phyloP scores from a whole-genome alignment of 345 rosid genomes.

The Acer saccharum region DNA sequence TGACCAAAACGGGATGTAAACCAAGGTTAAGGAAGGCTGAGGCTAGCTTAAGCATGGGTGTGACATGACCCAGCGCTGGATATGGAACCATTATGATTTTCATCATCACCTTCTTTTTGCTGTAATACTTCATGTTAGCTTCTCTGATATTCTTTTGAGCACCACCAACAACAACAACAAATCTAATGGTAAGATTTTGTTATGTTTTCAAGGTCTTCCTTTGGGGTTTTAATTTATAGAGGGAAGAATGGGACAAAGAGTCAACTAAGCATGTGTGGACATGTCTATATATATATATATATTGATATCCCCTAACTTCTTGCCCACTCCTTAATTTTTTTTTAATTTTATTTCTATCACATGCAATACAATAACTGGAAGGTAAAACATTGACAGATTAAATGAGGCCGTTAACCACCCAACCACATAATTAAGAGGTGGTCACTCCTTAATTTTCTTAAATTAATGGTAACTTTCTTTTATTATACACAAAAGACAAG shows the following conservation, averaged over 20 bases:
- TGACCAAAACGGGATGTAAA: slow-evolving; percentile 51
- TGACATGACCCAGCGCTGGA: slow-evolving; percentile 85
- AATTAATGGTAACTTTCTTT: too few relatives aligned
- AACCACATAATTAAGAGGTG: too few relatives aligned
- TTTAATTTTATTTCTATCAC: too few relatives aligned
- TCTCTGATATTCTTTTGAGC: too few relatives aligned
- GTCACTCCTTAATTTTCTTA: too few relatives aligned
- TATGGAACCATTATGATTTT: slow-evolving; percentile 69
- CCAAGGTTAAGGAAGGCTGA: slow-evolving; percentile 43
- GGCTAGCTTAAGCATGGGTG: slow-evolving; percentile 72
- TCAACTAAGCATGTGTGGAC: slow-evolving; percentile 10
- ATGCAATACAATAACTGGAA: too few relatives aligned
- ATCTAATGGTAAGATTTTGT: background rate
- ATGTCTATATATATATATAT: background rate
- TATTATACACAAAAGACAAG: too few relatives aligned
- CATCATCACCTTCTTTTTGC: slow-evolving; percentile 18
- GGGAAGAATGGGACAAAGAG: background rate
- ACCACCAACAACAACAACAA: background rate
- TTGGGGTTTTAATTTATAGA: background rate
- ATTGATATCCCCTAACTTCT: background rate
- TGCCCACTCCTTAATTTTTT: background rate
- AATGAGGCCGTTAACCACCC: too few relatives aligned
- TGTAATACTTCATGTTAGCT: slow-evolving; percentile 7
- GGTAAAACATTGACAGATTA: too few relatives aligned
- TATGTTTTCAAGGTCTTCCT: background rate